Evolutionary conservation across 2,329 filamentous ascomycete species (phyloP), one percentile per base, ranked within the genome.

Genomic region (Paraconiothyrium sp.): DNA sequence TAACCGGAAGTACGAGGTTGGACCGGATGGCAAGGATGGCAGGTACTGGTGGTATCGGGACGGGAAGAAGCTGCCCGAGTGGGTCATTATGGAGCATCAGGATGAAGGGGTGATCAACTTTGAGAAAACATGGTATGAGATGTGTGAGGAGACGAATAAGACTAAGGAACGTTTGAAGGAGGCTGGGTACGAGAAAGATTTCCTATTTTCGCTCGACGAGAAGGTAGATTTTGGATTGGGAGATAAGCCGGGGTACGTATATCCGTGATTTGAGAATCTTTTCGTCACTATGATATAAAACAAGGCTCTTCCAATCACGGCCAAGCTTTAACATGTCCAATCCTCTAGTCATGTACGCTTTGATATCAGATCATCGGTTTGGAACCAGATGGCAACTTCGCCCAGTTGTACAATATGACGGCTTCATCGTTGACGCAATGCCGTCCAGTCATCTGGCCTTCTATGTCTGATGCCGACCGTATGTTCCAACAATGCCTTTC

Each of bases 21-120:
- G 59, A 35, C 39, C 43, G 1, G 64, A 66, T 27, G 71, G 65
- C 6, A 72, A 66, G 24, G 41, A 56, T 0, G 60, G 59, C 8
- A 67, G 71, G 41, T 74, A 63, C 43, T 76, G 73, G 73, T 76
- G 73, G 73, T 67, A 68, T 48, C 67, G 63, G 47, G 68, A 71
- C 27, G 44, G 59, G 9, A 63, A 67, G 24, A 62, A 58, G 22
- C 43, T 77, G 54, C 74, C 75, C 3, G 75, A 77, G 57, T 77
- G 73, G 73, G 67, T 71, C 0, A 72, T 77, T 43, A 37, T 76
- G 54, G 61, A 64, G 4, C 61, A 73, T 52, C 44, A 44, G 6
- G 44, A 57, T 16, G 43, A 51, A 30, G 54, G 54, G n/a, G 43
- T 56, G 35, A 57, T 70, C 10, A 76, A 76, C 27, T 76, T 70